Evolutionary conservation across 306 rosid genomes (phyloP).

Genomic region (Potentilla sterilis): DNA sequence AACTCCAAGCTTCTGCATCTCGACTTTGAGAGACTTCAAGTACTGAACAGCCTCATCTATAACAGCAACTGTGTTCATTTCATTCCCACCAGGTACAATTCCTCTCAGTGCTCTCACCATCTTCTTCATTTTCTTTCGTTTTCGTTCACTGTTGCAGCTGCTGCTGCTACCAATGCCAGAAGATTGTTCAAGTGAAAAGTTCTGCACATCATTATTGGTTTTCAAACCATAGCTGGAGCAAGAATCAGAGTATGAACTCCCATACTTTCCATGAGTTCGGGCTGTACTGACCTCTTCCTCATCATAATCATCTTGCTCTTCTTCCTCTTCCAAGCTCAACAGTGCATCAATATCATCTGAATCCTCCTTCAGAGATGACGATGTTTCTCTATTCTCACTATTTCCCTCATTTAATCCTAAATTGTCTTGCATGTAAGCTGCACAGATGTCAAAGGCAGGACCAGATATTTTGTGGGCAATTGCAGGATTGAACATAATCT

Average conservation of each 20-base stretch:
- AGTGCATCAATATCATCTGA: slow-evolving; percentile 79
- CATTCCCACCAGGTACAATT: slow-evolving; percentile 77
- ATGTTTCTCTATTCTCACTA: slow-evolving; percentile 45
- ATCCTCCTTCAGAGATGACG: slow-evolving; percentile 70
- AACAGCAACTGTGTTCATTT: slow-evolving; percentile 65
- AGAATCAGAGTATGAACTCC: slow-evolving; percentile 53
- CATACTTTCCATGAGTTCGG: slow-evolving; percentile 58
- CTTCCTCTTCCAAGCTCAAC: slow-evolving; percentile 78
- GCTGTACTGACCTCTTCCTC: slow-evolving; percentile 93
- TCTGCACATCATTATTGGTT: slow-evolving; percentile 46
- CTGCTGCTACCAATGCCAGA: slow-evolving; percentile 38
- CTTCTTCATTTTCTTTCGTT: slow-evolving; percentile 67
- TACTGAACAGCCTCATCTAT: slow-evolving; percentile 88
- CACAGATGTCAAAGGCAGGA: slow-evolving; percentile 48
- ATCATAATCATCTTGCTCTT: slow-evolving; percentile 61
- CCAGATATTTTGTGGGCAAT: slow-evolving; percentile 55
- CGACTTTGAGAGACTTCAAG: slow-evolving; percentile 88
- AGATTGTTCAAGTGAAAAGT: slow-evolving; percentile 38
- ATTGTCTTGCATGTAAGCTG: slow-evolving; percentile 44
- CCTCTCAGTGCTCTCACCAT: slow-evolving; percentile 74
- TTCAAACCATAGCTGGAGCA: slow-evolving; percentile 60
- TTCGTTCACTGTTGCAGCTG: slow-evolving; percentile 45
- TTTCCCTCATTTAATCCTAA: slow-evolving; percentile 36
- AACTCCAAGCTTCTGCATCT: slow-evolving; percentile 69
- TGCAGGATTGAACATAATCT: slow-evolving; percentile 81